Base-by-base conservation (phyloP, 495 filamentous ascomycete species). In the Cryomyces minteri region DNA sequence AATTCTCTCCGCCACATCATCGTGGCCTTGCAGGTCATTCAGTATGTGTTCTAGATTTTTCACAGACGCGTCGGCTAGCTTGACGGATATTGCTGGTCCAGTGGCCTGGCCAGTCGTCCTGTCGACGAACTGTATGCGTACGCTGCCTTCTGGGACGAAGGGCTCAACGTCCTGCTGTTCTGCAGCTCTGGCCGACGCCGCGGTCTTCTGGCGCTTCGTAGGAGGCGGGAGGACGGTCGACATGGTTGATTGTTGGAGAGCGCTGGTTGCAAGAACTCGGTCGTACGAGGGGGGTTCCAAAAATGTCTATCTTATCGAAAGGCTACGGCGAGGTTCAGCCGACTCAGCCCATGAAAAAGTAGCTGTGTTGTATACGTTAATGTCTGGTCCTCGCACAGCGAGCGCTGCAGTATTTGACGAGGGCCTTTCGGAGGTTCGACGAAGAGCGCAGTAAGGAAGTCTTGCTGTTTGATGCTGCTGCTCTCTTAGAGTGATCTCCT, bases 1-100 rank as follows among this genome's bases (percentile, higher is more conserved):
- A 39, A 90, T 76, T 52, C 82, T 78, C 43, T 92, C 84, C 59
- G 83, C 72, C 31, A 72, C 66, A 43, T 84, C 75, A 64, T 90
- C 54, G 9, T 43, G 43, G 5, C 75, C 79, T 61, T 90, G 72
- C 44, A 96, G 61, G 43, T 80, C 87, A 57, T 99, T 96, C 29
- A 95, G 66, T n/a, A 96, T 67, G 18, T 85, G 70, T 54, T 90
- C 88, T 30, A 99, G 71, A 54, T 99, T 94, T 60, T 87, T 86
- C 29, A 84, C 77, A 4, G 75, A 82, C 8, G 90, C 81, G 67
- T 95, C 82, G 51, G 76, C 82, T 46, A 95, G 75, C 32, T 86
- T 77, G 29, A 95, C 76, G 40, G 83, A 76, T 48, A 94, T 78
- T 12, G 81, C 76, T 41, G 69, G 81, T 61, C 67, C 80, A 44